Percentiles rank a stretch among this genome's conserved stretches.
Conservation (phyloP, 2,329 filamentous ascomycete species). For the Monosporascus sp. region DNA sequence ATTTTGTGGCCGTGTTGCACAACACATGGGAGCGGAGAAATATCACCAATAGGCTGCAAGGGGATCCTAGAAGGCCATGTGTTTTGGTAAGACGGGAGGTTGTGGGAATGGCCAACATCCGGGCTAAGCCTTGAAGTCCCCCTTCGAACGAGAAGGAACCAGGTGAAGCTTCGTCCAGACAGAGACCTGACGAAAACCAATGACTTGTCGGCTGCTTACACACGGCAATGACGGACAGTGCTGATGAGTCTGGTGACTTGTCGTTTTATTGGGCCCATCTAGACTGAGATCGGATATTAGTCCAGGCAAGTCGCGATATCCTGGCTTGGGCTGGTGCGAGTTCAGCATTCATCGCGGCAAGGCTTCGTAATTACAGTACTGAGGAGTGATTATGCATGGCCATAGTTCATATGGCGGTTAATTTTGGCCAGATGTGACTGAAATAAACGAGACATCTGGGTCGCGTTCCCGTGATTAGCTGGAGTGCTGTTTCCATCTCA, state of each 20-base stretch:
- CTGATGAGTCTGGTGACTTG: not conserved
- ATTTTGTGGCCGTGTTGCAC: constrained; percentile 23
- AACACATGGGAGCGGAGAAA: constrained; percentile 26
- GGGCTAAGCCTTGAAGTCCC: not conserved
- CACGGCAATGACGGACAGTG: not conserved
- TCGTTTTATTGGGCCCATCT: not conserved
- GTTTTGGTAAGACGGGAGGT: constrained; percentile 23
- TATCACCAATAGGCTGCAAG: constrained; percentile 19
- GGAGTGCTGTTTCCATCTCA: no score
- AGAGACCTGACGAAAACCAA: not conserved
- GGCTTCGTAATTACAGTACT: no score
- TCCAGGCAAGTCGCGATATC: no score
- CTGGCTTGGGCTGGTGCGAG: no score
- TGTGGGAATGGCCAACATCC: constrained; percentile 1
- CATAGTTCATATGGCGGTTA: no score
- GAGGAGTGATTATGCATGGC: no score
- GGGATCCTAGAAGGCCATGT: constrained; percentile 23
- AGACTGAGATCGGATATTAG: no score
- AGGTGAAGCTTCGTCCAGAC: not conserved
- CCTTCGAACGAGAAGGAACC: not conserved
- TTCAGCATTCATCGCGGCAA: no score
- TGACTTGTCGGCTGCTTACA: not conserved
- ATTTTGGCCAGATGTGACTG: no score
- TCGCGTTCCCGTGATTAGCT: no score
- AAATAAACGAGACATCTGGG: no score